Conservation (phyloP, 768 basidiomycete genomes). For the Tricholoma terreum region DNA sequence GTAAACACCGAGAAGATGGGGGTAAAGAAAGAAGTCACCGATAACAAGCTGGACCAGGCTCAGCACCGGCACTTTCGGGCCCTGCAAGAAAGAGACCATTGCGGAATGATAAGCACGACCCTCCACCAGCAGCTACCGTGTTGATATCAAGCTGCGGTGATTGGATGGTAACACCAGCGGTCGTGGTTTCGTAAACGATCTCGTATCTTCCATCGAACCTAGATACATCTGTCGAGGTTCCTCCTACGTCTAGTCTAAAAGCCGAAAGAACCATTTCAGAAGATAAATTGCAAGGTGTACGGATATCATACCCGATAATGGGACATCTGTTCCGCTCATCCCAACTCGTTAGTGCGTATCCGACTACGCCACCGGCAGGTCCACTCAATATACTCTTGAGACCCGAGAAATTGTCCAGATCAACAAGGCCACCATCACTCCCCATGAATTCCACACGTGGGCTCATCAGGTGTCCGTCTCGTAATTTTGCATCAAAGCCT, state of each 20-base stretch:
- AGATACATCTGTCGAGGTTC: slow-evolving; percentile 94
- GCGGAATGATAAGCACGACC: slow-evolving; percentile 82
- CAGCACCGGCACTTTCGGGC: slow-evolving; percentile 89
- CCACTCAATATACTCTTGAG: slow-evolving; percentile 91
- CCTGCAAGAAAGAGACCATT: slow-evolving; percentile 91
- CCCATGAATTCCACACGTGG: slow-evolving; percentile 94
- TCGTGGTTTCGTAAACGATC: slow-evolving; percentile 92
- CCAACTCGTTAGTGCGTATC: slow-evolving; percentile 92
- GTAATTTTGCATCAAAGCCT: slow-evolving; percentile 78
- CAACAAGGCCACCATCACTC: slow-evolving; percentile 84
- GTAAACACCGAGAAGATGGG: neutral
- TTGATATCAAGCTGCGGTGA: slow-evolving; percentile 94
- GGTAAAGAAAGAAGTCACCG: slow-evolving; percentile 40
- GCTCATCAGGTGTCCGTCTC: slow-evolving; percentile 53
- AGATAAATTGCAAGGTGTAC: neutral
- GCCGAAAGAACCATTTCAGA: neutral
- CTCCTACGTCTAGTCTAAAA: slow-evolving; percentile 82
- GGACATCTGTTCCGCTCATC: slow-evolving; percentile 66
- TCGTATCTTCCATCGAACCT: slow-evolving; percentile 90
- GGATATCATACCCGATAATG: slow-evolving; percentile 70
- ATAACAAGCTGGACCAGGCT: slow-evolving; percentile 93
- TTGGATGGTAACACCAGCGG: slow-evolving; percentile 90
- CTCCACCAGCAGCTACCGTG: slow-evolving; percentile 94
- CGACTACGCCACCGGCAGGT: slow-evolving; percentile 95
- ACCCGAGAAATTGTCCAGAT: slow-evolving; percentile 83